Conservation (phyloP, 768 basidiomycete species). For the Peribolospora baueri region DNA sequence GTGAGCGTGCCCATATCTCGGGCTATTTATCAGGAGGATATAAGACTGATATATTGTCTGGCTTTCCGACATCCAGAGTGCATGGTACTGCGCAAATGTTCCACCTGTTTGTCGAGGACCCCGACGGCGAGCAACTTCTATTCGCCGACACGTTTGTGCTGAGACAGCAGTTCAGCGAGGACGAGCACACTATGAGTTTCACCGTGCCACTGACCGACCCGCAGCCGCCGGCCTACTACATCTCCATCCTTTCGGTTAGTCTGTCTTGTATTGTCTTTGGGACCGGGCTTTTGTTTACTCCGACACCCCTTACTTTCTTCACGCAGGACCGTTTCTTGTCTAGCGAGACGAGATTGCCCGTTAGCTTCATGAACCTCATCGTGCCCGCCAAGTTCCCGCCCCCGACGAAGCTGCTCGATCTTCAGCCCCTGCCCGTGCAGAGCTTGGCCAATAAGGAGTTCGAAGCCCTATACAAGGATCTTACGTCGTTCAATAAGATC, state of each 20-base stretch:
- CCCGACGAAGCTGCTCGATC: conserved; percentile 74
- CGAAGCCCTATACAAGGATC: conserved; percentile 57
- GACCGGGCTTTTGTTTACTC: too few species aligned
- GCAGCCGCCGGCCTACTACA: conserved; percentile 93
- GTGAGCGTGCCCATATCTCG: not conserved
- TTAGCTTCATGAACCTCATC: conserved; percentile 94
- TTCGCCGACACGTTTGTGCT: conserved; percentile 86
- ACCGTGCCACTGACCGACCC: conserved; percentile 94
- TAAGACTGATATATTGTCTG: too few species aligned
- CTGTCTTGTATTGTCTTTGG: too few species aligned
- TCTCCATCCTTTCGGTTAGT: conserved; percentile 49
- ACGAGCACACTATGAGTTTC: conserved; percentile 81
- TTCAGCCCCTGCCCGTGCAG: conserved; percentile 67
- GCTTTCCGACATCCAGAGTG: conserved; percentile 17
- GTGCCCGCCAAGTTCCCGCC: conserved; percentile 89
- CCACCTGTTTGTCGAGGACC: conserved; percentile 83
- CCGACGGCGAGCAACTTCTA: conserved; percentile 85
- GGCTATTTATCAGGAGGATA: too few species aligned
- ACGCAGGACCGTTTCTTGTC: conserved; percentile 65
- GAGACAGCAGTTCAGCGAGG: conserved; percentile 65
- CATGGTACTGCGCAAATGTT: conserved; percentile 76
- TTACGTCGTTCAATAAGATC: conserved; percentile 88
- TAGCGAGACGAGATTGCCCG: conserved; percentile 74
- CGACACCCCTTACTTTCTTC: too few species aligned
- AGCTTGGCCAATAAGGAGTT: conserved; percentile 86